Evolutionary conservation across 2,329 filamentous ascomycete genomes (phyloP).

Genomic region (Raffaelea albimanens): DNA sequence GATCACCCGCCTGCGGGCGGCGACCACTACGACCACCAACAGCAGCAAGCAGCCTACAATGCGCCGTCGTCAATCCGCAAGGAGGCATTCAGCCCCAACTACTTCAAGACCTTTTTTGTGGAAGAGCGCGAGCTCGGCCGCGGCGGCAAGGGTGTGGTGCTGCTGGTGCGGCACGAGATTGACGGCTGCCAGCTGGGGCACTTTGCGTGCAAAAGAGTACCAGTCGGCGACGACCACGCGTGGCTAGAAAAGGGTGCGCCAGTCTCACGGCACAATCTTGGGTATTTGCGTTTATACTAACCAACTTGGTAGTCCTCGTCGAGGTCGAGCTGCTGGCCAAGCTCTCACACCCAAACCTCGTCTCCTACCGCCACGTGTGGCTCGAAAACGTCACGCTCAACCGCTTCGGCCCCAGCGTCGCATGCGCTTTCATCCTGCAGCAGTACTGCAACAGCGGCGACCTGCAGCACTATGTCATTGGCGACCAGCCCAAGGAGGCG

Average conservation of each 20-base stretch:
- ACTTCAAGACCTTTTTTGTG: constrained; percentile 88
- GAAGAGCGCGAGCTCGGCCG: constrained; percentile 79
- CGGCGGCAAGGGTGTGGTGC: constrained; percentile 88
- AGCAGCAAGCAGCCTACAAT: neutral
- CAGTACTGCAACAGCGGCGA: constrained; percentile 96
- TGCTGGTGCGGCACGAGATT: constrained; percentile 87
- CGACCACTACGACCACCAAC: neutral
- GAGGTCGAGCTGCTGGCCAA: constrained; percentile 90
- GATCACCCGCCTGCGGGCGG: neutral
- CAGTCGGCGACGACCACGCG: constrained; percentile 85
- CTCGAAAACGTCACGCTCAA: constrained; percentile 79
- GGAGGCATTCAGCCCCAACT: constrained; percentile 82
- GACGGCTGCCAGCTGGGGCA: constrained; percentile 81
- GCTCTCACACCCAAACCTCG: constrained; percentile 87
- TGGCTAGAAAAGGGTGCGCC: constrained; percentile 73
- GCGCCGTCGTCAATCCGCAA: constrained; percentile 62
- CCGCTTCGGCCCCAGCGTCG: constrained; percentile 81
- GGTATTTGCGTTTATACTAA: neutral
- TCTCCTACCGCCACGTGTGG: constrained; percentile 97
- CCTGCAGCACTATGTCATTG: constrained; percentile 77
- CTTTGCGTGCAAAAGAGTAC: constrained; percentile 94
- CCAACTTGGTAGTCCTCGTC: constrained; percentile 48
- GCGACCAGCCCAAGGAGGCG: constrained; percentile 49
- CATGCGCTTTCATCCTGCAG: constrained; percentile 92
- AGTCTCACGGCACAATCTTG: neutral